A percentile compares a stretch with the other conserved stretches of the same genome.
phyloP scores from a whole-genome alignment of 2,329 filamentous ascomycete genomes.

The Drechslerella coelobrocha region DNA sequence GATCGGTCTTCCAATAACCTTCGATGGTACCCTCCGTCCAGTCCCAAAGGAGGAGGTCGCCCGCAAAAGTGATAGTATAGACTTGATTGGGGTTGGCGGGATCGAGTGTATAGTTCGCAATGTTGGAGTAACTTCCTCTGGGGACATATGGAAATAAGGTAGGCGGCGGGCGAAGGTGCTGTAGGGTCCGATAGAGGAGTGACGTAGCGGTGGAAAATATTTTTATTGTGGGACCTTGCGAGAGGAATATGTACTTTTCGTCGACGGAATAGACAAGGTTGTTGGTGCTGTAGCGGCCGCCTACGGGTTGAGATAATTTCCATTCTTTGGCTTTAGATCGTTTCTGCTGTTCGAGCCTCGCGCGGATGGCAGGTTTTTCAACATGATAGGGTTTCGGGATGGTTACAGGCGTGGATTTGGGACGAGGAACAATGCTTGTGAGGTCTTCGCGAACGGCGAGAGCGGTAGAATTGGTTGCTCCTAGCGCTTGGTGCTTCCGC shows the following conservation, averaged over 20 bases:
- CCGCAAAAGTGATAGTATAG: slow-evolving; percentile 64
- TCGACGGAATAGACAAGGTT: slow-evolving; percentile 28
- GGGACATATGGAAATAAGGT: slow-evolving; percentile 55
- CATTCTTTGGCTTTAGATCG: slow-evolving; percentile 58
- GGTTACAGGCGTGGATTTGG: slow-evolving; percentile 9
- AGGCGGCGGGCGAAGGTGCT: slow-evolving; percentile 36
- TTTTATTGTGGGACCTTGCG: slow-evolving; percentile 76
- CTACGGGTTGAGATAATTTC: slow-evolving; percentile 68
- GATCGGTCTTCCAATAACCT: slow-evolving; percentile 45
- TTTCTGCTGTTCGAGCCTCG: slow-evolving; percentile 28
- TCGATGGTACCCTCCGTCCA: slow-evolving; percentile 62
- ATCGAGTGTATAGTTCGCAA: slow-evolving; percentile 65
- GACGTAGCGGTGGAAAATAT: slow-evolving; percentile 84
- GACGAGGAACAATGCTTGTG: no score
- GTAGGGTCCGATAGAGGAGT: slow-evolving; percentile 75
- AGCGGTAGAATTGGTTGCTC: slow-evolving; percentile 8
- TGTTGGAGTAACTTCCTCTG: slow-evolving; percentile 58
- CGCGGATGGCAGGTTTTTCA: slow-evolving; percentile 37
- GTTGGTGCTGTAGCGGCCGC: slow-evolving; percentile 49
- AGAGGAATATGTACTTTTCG: slow-evolving; percentile 73
- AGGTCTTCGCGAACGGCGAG: no score
- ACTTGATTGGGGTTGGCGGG: slow-evolving; percentile 63
- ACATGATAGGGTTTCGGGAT: no score
- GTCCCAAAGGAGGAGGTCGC: slow-evolving; percentile 66
- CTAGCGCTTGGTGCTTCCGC: slow-evolving; percentile 24